Conservation (phyloP, 176 grass and related monocot species). For the Triticum turgidum region DNA sequence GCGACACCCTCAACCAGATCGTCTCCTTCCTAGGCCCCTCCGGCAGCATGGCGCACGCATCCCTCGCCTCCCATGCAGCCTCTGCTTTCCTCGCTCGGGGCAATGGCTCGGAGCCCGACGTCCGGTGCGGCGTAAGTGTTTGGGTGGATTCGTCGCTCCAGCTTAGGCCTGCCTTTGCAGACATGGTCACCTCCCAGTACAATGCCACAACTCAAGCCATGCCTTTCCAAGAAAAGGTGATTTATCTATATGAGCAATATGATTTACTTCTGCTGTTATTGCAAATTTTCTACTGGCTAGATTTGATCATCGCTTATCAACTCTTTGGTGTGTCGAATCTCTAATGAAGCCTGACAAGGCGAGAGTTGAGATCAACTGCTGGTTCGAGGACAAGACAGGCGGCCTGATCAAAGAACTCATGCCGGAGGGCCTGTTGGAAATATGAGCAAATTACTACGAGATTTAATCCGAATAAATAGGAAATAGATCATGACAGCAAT, state of each 20-base stretch:
- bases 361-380: constrained; percentile 6
- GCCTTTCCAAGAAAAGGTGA: constrained; percentile 9
- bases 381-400: background rate
- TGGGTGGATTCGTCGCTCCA: background rate
- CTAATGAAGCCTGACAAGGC: background rate
- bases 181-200: background rate
- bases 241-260: background rate
- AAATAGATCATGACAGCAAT: no score
- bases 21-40: constrained; percentile 4
- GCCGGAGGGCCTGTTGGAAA: no score
- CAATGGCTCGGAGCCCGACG: background rate
- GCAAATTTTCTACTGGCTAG: background rate
- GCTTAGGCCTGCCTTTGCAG: background rate
- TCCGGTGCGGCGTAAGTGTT: background rate
- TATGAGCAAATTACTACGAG: no score
- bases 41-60: background rate
- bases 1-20: background rate
- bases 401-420: constrained; percentile 8
- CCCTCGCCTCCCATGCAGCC: background rate
- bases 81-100: background rate
- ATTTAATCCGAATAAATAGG: no score
- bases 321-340: background rate
- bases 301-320: background rate
- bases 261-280: background rate
- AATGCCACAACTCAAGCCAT: background rate